Percentiles rank a stretch among this genome's conserved stretches.
Evolutionary conservation across 2,329 filamentous ascomycete genomes (phyloP).

Genomic region (Elsinoe batatas): DNA sequence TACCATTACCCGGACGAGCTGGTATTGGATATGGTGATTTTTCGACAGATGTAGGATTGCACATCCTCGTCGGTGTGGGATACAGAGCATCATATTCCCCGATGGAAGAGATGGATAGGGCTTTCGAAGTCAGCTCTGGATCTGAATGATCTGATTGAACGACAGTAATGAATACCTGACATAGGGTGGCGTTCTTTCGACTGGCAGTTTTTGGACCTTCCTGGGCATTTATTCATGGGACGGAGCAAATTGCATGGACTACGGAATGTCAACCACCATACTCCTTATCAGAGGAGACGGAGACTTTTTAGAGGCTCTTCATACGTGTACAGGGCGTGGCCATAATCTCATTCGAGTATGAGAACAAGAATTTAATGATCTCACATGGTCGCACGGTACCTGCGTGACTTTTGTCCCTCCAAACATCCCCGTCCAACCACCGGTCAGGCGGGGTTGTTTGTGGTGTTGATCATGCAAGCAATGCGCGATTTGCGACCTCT

Average conservation of each 20-base stretch:
- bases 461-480: conserved; percentile 1
- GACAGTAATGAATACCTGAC: conserved; percentile 2
- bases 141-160: conserved; percentile 6
- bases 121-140: conserved; percentile 12
- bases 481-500: conserved; percentile 10
- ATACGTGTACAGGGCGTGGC: not conserved
- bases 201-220: not conserved
- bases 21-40: conserved; percentile 28
- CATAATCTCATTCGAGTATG: not conserved
- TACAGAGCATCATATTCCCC: conserved; percentile 8
- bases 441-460: not conserved
- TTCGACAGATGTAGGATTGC: conserved; percentile 27
- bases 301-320: conserved; percentile 1
- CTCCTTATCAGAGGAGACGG: not conserved
- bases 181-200: not conserved
- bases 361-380: not conserved
- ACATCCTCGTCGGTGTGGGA: conserved; percentile 17
- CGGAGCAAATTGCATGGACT: not conserved
- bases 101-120: not conserved
- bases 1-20: conserved; percentile 25
- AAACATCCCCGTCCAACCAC: not conserved
- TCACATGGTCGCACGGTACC: not conserved
- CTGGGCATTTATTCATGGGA: not conserved
- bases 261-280: not conserved
- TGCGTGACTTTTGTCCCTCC: not conserved